A percentile compares a stretch with the other conserved stretches of the same genome.
Conservation (phyloP, 805 yeast genomes). For the Metschnikowia baotianmanensis region DNA sequence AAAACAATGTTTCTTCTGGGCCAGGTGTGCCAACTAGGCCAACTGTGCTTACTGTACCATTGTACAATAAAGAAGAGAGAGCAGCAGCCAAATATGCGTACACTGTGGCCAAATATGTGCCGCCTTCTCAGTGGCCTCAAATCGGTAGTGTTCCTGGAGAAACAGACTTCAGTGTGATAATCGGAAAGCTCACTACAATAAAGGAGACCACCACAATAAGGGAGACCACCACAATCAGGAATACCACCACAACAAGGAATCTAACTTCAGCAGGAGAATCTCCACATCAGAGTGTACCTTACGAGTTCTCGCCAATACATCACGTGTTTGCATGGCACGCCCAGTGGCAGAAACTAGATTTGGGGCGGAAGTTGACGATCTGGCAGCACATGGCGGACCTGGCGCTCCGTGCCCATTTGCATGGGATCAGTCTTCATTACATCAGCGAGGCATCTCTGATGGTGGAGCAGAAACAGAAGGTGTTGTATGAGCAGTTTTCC, state of each 20-base stretch:
- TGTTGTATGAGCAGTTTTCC: slow-evolving; percentile 1
- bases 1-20: no score
- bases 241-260: no score
- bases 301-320: background rate
- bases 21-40: no score
- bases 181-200: background rate
- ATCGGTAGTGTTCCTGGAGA: slow-evolving; percentile 7
- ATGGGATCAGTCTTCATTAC: slow-evolving; percentile 2
- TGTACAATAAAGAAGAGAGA: no score
- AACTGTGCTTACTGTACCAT: no score
- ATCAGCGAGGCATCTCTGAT: slow-evolving; percentile 2
- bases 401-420: slow-evolving; percentile 7
- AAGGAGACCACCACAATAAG: background rate
- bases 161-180: slow-evolving; percentile 1
- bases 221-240: no score
- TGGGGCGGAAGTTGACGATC: background rate
- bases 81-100: slow-evolving; percentile 1
- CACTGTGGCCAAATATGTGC: slow-evolving; percentile 9
- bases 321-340: slow-evolving; percentile 1
- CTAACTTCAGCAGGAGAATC: no score
- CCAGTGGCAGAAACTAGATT: slow-evolving; percentile 4
- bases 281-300: no score
- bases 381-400: slow-evolving; percentile 7
- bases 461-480: slow-evolving; percentile 5
- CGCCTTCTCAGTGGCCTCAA: slow-evolving; percentile 11